phyloP scores from a whole-genome alignment of 495 filamentous ascomycete genomes.

The Penicillium bovifimosum region DNA sequence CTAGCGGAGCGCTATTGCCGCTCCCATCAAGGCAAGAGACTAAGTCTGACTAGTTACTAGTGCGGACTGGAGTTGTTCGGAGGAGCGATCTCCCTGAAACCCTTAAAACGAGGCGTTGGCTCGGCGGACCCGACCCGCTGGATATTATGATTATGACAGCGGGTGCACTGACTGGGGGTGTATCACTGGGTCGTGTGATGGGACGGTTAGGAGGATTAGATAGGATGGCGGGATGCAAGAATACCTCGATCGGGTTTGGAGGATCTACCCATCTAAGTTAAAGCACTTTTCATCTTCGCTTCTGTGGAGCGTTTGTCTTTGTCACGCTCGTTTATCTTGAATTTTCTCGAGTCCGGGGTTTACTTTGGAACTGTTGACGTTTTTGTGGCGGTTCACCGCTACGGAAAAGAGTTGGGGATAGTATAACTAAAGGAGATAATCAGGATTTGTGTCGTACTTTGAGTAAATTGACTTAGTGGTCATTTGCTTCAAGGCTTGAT shows the following conservation, averaged over 20 bases:
- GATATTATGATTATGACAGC: slow-evolving; percentile 24
- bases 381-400: slow-evolving; percentile 3
- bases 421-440: background rate
- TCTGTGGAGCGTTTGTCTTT: background rate
- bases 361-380: background rate
- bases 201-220: background rate
- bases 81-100: slow-evolving; percentile 27
- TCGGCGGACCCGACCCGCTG: slow-evolving; percentile 7
- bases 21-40: slow-evolving; percentile 3
- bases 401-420: background rate
- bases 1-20: slow-evolving; percentile 11
- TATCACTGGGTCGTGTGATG: slow-evolving; percentile 1
- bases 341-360: background rate
- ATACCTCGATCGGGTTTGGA: background rate
- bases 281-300: too few relatives aligned
- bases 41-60: too few relatives aligned
- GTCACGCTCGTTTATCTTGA: background rate
- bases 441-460: background rate
- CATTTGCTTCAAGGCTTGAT: background rate
- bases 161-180: slow-evolving; percentile 7
- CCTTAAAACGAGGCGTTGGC: slow-evolving; percentile 9
- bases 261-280: too few relatives aligned
- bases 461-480: background rate
- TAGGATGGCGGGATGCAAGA: background rate
- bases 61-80: slow-evolving; percentile 23